Base-by-base conservation (phyloP, 2,329 filamentous ascomycete species). In the Aspergillus caelatus region DNA sequence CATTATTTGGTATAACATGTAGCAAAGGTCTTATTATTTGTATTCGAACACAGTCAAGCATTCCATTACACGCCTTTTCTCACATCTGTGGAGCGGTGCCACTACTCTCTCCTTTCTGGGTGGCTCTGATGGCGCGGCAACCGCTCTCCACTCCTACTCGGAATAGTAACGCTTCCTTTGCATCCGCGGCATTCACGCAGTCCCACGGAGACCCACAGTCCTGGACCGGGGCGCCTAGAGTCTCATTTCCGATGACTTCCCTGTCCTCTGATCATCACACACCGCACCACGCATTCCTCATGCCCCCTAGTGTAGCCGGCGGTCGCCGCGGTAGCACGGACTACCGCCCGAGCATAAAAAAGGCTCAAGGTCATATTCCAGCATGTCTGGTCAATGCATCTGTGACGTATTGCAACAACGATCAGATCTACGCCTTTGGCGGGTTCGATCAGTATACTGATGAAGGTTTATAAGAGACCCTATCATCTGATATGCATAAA, bases 381-480 rank as follows among this genome's bases (percentile, higher is more conserved):
- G 94, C 95, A 41, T 98, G 94, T 75, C 85, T 99, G 57, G 94
- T 99, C 70, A 99, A 99, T 83, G 95, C 95, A 58, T 98, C 95
- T 0, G 94, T 98, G 65, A 99, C 95, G n/a, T 97, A 97, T 78
- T 97, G 95, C 74, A 94, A 94, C 64, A 95, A 97, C 80, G 95
- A 98, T 77, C 89, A 95, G 78, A 98, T 99, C 71, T 98, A 96
- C 79, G 95, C 94, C 12, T 99, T 99, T 82, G 95, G 95, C 50
- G 95, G 95, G 21, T 99, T 99, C 74, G 95, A 99, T 75, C 94
- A 98, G 79, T 98, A 97, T 76, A 99, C 95, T 0, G 95, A 99
- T 77, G 95, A 99, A 82, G 92, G 85, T 86, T 67, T 28, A 71
- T 70, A n/a, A 55, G 32, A 26, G 46, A 26, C 36, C 30, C 54